Evolutionary conservation across 768 basidiomycete genomes (phyloP).

Genomic region (Mycena indigotica): DNA sequence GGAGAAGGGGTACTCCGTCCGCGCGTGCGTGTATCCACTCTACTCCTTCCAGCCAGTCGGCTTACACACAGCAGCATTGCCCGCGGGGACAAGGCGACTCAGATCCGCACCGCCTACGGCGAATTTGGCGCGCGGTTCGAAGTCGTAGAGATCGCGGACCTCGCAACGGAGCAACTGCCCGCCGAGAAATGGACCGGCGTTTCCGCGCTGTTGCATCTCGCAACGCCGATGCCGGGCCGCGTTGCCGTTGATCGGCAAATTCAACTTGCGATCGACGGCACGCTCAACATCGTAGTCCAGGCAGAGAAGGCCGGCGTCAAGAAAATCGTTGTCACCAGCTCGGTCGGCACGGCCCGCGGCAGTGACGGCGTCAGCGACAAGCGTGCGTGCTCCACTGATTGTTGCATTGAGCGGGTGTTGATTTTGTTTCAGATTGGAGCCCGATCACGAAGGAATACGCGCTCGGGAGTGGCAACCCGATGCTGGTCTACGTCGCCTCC

Average conservation of each 20-base stretch:
- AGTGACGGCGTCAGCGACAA: slow-evolving; percentile 46
- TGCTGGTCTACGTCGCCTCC: slow-evolving; percentile 35
- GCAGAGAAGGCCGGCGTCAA: slow-evolving; percentile 40
- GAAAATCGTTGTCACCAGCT: slow-evolving; percentile 43
- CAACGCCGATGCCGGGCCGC: slow-evolving; percentile 34
- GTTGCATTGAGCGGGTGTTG: slow-evolving; percentile 36
- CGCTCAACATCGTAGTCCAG: slow-evolving; percentile 40
- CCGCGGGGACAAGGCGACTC: slow-evolving; percentile 24
- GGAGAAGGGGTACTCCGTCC: slow-evolving; percentile 50
- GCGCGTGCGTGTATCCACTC: slow-evolving; percentile 37
- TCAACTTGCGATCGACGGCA: slow-evolving; percentile 37
- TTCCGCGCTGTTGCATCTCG: slow-evolving; percentile 46
- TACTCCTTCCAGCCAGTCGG: not conserved
- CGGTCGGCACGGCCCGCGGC: slow-evolving; percentile 30
- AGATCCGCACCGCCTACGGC: slow-evolving; percentile 22
- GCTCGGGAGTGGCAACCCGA: slow-evolving; percentile 17
- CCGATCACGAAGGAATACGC: slow-evolving; percentile 34
- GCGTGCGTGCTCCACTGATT: slow-evolving; percentile 49
- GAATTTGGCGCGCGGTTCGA: slow-evolving; percentile 29
- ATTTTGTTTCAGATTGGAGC: slow-evolving; percentile 39
- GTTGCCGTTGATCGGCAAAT: slow-evolving; percentile 21
- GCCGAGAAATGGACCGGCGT: slow-evolving; percentile 53
- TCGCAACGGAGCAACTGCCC: slow-evolving; percentile 40
- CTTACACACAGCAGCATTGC: slow-evolving; percentile 10
- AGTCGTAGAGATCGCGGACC: slow-evolving; percentile 41